A percentile compares a stretch with the other conserved stretches of the same genome.
Conservation (phyloP, 2,329 filamentous ascomycete genomes). For the Aspergillus oerlinghausenensis region DNA sequence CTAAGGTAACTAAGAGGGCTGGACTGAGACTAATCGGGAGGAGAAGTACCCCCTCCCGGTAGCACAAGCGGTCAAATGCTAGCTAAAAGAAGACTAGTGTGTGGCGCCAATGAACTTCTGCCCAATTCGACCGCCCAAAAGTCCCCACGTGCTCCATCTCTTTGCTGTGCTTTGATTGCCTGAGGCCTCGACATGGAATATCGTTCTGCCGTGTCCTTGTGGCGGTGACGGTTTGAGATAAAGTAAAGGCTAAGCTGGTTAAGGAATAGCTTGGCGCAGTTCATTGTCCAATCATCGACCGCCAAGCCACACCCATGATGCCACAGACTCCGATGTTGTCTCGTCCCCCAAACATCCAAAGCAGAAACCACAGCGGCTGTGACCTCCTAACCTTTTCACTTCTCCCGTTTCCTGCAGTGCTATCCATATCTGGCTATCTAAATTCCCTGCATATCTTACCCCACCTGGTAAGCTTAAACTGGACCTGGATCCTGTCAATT, state of each 20-base stretch:
- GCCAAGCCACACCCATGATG: constrained; percentile 15
- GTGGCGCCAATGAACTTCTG: constrained; percentile 4
- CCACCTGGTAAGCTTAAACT: not conserved
- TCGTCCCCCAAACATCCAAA: constrained; percentile 10
- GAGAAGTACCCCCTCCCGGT: not conserved
- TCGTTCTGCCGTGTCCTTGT: constrained; percentile 1
- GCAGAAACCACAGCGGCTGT: constrained; percentile 1
- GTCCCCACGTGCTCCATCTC: constrained; percentile 7
- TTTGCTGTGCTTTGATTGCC: constrained; percentile 1
- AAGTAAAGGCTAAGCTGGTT: constrained; percentile 5
- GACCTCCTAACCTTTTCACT: constrained; percentile 3
- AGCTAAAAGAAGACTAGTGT: not conserved
- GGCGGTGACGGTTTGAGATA: constrained; percentile 6
- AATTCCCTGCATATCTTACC: not conserved
- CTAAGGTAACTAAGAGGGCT: not conserved
- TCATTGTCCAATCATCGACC: constrained; percentile 9
- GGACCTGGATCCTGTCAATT: not conserved
- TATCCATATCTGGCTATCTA: not conserved
- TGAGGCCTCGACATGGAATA: not conserved
- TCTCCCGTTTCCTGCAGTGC: constrained; percentile 1
- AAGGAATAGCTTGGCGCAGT: constrained; percentile 6
- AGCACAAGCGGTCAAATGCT: not conserved
- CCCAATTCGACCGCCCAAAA: constrained; percentile 1
- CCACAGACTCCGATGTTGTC: constrained; percentile 2
- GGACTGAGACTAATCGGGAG: not conserved